A percentile compares a stretch with the other conserved stretches of the same genome.
Evolutionary conservation across 192 early-diverging fungal species (phyloP).

Genomic region (Linnemannia hyalina): DNA sequence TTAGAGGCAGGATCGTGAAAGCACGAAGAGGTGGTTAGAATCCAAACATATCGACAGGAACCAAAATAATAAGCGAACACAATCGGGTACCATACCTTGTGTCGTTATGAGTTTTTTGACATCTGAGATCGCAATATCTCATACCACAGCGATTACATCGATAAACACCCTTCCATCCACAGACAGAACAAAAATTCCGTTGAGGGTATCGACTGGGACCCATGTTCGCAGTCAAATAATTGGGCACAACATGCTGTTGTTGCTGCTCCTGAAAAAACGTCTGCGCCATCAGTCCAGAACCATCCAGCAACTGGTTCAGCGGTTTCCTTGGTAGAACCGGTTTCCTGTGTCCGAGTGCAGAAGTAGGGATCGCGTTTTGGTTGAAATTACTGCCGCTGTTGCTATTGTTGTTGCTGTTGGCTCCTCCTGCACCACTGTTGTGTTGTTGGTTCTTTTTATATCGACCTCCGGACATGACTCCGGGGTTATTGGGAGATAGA

Average conservation of each 20-base stretch:
- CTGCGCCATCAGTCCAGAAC: conserved; percentile 22
- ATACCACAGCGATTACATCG: conserved; percentile 75
- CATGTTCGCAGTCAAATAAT: conserved; percentile 57
- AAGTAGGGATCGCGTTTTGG: neutral
- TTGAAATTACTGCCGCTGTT: neutral
- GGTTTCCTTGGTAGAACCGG: conserved; percentile 37
- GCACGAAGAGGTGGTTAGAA: neutral
- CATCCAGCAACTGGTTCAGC: conserved; percentile 41
- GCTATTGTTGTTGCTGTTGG: neutral
- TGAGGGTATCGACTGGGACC: conserved; percentile 54
- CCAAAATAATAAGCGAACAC: no score
- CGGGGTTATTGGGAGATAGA: conserved; percentile 7
- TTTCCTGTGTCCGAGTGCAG: conserved; percentile 24
- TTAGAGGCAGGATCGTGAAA: neutral
- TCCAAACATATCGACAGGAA: no score
- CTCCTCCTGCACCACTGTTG: neutral
- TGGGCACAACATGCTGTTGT: conserved; percentile 1
- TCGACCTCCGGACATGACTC: conserved; percentile 35
- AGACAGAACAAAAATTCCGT: conserved; percentile 75
- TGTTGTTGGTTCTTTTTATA: conserved; percentile 24
- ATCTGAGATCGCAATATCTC: conserved; percentile 73
- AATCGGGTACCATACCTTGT: conserved; percentile 58
- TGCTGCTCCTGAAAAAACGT: neutral
- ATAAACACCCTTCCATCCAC: conserved; percentile 73
- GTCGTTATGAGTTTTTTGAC: conserved; percentile 70